Base-by-base conservation (phyloP, 2,329 filamentous ascomycete species). In the Alternaria viburni region DNA sequence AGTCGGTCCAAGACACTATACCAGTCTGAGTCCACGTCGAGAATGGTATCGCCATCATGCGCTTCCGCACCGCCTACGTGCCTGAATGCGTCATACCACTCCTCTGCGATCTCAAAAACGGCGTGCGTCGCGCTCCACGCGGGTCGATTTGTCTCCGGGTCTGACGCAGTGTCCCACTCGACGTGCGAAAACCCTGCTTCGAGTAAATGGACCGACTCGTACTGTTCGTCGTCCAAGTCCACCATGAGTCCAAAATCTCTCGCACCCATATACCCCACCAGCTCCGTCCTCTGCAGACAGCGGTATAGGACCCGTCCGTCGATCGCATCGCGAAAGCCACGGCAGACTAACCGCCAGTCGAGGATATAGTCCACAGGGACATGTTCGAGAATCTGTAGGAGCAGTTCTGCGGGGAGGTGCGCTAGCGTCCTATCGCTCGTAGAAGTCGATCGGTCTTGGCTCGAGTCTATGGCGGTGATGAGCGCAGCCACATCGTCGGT, bases 271-370 rank as follows among this genome's bases (percentile, higher is more conserved):
- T 67, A 74, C 9, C 73, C 74, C 15, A 76, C 58, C 13, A 79
- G 19, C 45, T 72, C 62, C 0, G 68, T 67, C 15, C 74, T 59
- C 10, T 52, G 67, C 8, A 79, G 32, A 46, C 69, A 69, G 3
- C 69, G 64, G 51, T 70, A 77, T 15, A 75, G 15, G 1, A 77
- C 61, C 3, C 65, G 69, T 1, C 74, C 72, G 43, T 77, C 77
- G n/a, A 79, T 74, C 9, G 67, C 71, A 63, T 79, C 72, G 9
- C 71, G 69, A 50, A 78, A 75, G 10, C 70, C 72, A 11, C 71
- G 70, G 44, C 74, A 79, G 2, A 79, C 70, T 1, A 71, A 49
- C 3, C 77, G 70, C 69, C 73, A 77, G 25, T 71, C 66, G 8
- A 78, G 67, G 1, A 77, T 25, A 54, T 76, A 59, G 10, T 71